Percentiles rank a stretch among this genome's conserved stretches.
Conservation (phyloP, 163 green algal genomes). For the Prototheca cutis region DNA sequence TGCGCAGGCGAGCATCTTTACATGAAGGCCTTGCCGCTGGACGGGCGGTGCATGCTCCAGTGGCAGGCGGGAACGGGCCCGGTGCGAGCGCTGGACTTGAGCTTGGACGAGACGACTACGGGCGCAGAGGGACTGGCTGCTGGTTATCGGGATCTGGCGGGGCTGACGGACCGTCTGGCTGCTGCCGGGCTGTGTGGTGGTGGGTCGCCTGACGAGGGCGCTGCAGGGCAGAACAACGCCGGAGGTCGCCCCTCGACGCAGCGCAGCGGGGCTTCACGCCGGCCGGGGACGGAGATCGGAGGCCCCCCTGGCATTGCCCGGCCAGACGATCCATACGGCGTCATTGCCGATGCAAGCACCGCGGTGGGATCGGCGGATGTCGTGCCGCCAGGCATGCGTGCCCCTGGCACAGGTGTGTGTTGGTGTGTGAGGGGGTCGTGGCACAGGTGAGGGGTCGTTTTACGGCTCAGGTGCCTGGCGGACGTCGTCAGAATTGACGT, state of each 20-base stretch:
- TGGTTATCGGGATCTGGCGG: neutral
- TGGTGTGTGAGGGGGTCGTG: no score
- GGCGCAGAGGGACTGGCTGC: neutral
- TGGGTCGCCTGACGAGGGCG: no score
- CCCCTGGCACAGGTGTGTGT: constrained; percentile 20
- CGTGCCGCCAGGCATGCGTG: constrained; percentile 14
- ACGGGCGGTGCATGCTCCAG: neutral
- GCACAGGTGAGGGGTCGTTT: neutral
- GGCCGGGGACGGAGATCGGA: no score
- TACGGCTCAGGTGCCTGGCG: no score
- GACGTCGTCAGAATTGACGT: no score
- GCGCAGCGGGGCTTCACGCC: no score
- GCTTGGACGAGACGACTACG: neutral
- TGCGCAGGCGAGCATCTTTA: neutral
- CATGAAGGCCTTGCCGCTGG: neutral
- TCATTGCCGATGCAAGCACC: neutral
- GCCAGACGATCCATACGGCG: no score
- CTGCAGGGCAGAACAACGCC: no score
- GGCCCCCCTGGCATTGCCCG: no score
- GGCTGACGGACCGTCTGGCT: neutral
- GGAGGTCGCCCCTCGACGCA: no score
- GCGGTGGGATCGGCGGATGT: constrained; percentile 18
- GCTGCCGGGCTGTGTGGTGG: neutral
- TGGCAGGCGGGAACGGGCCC: neutral
- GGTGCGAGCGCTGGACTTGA: neutral